Conservation (phyloP, 2,329 filamentous ascomycete genomes). For the Claviceps citrina region DNA sequence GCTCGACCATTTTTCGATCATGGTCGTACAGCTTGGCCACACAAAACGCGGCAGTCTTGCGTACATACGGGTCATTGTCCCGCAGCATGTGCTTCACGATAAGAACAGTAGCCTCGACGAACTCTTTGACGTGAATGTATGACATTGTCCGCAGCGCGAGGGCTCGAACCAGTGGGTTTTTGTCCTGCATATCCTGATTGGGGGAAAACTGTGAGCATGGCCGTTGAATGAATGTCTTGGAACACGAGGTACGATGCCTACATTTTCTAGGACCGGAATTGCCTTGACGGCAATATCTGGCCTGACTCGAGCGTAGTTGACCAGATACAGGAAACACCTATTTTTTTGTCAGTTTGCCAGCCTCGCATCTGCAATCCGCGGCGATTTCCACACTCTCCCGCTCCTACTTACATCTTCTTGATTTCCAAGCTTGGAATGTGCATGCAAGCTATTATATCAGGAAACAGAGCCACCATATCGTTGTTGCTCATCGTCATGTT, state of each 20-base stretch:
- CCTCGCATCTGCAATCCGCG: neutral
- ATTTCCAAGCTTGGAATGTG: slow-evolving; percentile 87
- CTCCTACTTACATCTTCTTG: slow-evolving; percentile 86
- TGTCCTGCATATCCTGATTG: slow-evolving; percentile 77
- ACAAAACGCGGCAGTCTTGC: slow-evolving; percentile 90
- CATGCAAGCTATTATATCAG: slow-evolving; percentile 93
- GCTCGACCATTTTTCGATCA: slow-evolving; percentile 77
- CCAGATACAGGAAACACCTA: slow-evolving; percentile 94
- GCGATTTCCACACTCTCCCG: no score
- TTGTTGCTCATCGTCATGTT: slow-evolving; percentile 99
- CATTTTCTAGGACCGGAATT: slow-evolving; percentile 69
- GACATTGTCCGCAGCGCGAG: slow-evolving; percentile 89
- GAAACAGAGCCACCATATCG: slow-evolving; percentile 95
- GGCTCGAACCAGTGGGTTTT: slow-evolving; percentile 81
- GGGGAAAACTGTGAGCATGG: neutral
- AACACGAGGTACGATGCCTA: slow-evolving; percentile 23
- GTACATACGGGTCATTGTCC: slow-evolving; percentile 86
- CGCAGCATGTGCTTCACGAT: slow-evolving; percentile 70
- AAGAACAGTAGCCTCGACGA: slow-evolving; percentile 77
- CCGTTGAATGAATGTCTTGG: neutral
- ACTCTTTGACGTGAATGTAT: slow-evolving; percentile 92
- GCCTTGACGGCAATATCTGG: slow-evolving; percentile 90
- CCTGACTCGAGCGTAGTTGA: slow-evolving; percentile 91
- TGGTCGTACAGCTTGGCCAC: slow-evolving; percentile 98
- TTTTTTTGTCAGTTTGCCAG: neutral